Evolutionary conservation across 139 green algal genomes (phyloP), one percentile per base, ranked within the genome.

Genomic region (Tetradesmus lagerheimii): DNA sequence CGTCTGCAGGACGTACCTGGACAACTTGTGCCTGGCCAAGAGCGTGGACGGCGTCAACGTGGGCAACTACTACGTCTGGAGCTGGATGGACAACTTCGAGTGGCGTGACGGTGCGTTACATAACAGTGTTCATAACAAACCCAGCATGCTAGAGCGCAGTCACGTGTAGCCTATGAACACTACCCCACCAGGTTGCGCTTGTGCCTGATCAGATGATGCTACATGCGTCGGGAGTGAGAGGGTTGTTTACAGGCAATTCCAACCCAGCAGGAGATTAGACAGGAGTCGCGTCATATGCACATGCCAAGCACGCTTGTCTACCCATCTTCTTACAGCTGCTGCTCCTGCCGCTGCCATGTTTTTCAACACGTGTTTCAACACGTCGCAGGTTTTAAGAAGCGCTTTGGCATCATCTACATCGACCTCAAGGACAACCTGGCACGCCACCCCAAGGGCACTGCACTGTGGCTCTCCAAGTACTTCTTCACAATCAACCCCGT

Each of bases 21-120:
- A 91, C 77, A 81, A 87, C 77, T 35, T 91, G 87, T 91, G 87
- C 87, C 37, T 82, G 38, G 87, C 87, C 29, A 91, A 81, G 50
- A 75, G 43, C 16, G 39, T 37, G 35, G 87, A 91, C 31, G 77
- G 77, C 23, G 77, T 91, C 53, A 91, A 91, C 29, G 53, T 91
- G 29, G 35, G n/a, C 27, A 91, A 85, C 78, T 91, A 91, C 38
- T 91, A 66, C 12, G 78, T 78, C 2, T 91, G 87, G 87, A 80
- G 47, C 31, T 29, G 79, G 31, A 31, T 85, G 62, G 77, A 87
- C 53, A 87, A 87, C 87, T 90, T 90, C 80, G 86, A 91, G 87
- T 91, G 87, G 87, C 81, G 81, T 57, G 27, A 71, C n/a, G 80
- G 38, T 37, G 57, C 57, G 57, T 71, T 31, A 71, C 57, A 71